Evolutionary conservation across 225 moss, liverwort and hornwort species (phyloP).

Genomic region (Sphagnum tenellum): DNA sequence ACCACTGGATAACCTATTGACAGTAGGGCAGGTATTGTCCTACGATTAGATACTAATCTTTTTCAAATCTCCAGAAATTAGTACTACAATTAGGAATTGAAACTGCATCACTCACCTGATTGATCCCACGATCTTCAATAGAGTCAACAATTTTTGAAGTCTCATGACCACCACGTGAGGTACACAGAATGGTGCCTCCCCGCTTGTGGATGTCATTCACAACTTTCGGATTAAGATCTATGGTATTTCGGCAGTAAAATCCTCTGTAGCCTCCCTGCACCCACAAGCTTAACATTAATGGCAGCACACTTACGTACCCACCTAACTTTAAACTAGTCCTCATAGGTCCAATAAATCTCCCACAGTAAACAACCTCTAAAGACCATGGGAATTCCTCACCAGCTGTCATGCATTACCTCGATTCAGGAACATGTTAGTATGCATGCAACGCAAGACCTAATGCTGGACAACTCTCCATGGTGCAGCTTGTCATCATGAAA

Average conservation of each 20-base stretch:
- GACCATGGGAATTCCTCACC: too few species aligned
- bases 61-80: too few species aligned
- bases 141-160: slow-evolving; percentile 54
- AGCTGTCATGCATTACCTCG: too few species aligned
- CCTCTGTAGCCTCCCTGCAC: slow-evolving; percentile 55
- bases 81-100: too few species aligned
- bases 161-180: slow-evolving; percentile 68
- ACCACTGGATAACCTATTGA: too few species aligned
- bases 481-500: neutral
- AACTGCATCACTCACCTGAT: slow-evolving; percentile 28
- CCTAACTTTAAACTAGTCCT: neutral
- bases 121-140: slow-evolving; percentile 52
- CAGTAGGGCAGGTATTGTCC: too few species aligned
- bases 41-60: too few species aligned
- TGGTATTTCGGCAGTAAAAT: slow-evolving; percentile 52
- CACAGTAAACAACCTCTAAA: neutral
- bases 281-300: too few species aligned
- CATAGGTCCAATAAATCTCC: neutral
- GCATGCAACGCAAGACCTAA: neutral
- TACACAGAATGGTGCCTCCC: slow-evolving; percentile 55
- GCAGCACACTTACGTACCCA: neutral
- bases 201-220: slow-evolving; percentile 59
- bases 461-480: too few species aligned
- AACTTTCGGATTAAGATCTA: slow-evolving; percentile 41
- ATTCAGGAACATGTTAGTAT: too few species aligned